Conservation (phyloP, 768 basidiomycete species). For the Saitozyma sp. region DNA sequence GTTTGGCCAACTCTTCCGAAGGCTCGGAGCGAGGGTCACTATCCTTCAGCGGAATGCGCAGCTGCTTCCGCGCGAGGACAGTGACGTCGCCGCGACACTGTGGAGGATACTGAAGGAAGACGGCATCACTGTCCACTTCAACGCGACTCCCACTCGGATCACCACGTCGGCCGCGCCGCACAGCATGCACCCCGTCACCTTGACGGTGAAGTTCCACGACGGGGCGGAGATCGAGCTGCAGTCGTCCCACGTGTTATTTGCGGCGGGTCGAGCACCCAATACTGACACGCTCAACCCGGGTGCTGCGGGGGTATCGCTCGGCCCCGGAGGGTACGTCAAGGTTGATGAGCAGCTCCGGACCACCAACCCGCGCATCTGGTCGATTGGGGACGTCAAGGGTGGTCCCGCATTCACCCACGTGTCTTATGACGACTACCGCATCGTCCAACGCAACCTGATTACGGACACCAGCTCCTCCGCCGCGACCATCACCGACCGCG, state of each 20-base stretch:
- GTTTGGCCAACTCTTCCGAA: too few relatives aligned
- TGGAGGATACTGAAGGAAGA: too few relatives aligned
- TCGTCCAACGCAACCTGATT: conserved; percentile 9
- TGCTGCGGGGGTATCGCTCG: conserved; percentile 11
- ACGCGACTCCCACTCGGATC: too few relatives aligned
- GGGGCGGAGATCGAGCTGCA: too few relatives aligned
- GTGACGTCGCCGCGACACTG: too few relatives aligned
- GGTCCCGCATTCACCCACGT: conserved; percentile 26
- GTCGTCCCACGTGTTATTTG: conserved; percentile 13
- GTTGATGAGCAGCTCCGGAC: conserved; percentile 16
- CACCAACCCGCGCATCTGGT: conserved; percentile 14
- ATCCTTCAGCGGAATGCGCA: too few relatives aligned
- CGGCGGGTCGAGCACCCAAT: conserved; percentile 20
- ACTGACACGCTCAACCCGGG: conserved; percentile 16
- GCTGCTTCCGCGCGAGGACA: too few relatives aligned
- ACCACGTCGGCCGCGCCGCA: too few relatives aligned
- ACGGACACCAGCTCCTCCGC: background rate
- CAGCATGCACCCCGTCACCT: too few relatives aligned
- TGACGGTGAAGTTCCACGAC: too few relatives aligned
- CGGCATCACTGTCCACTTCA: too few relatives aligned
- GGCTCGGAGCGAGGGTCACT: too few relatives aligned
- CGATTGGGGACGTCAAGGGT: conserved; percentile 24
- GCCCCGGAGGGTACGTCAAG: conserved; percentile 7
- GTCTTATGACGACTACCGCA: conserved; percentile 20
- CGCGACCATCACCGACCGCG: background rate